Conservation (phyloP, 257 asterid species). For the Schizonepeta tenuifolia region DNA sequence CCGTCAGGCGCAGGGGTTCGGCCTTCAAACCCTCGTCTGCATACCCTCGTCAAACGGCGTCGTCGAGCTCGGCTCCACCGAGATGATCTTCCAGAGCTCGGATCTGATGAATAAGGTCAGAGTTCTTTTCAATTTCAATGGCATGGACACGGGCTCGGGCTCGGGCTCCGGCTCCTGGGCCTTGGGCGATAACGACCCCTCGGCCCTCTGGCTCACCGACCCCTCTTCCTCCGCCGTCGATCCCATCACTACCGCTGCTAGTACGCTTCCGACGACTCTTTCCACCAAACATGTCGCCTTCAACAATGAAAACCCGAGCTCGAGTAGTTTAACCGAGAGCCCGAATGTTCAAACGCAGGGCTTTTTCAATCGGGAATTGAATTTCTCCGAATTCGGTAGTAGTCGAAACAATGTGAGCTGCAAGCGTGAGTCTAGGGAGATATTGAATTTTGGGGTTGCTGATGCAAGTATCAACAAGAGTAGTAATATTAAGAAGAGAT, state of each 20-base stretch:
- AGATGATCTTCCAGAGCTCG: slow-evolving; percentile 61
- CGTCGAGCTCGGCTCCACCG: slow-evolving; percentile 89
- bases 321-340: slow-evolving; percentile 49
- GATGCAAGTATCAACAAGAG: neutral
- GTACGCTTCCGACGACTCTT: slow-evolving; percentile 37
- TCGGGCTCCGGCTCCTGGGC: slow-evolving; percentile 66
- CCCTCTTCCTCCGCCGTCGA: slow-evolving; percentile 50
- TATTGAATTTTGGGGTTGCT: slow-evolving; percentile 51
- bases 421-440: slow-evolving; percentile 66
- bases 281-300: slow-evolving; percentile 41
- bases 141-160: slow-evolving; percentile 51
- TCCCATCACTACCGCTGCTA: slow-evolving; percentile 33
- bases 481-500: slow-evolving; percentile 38
- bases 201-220: slow-evolving; percentile 68
- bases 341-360: slow-evolving; percentile 50
- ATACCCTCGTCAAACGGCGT: slow-evolving; percentile 79
- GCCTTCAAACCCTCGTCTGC: slow-evolving; percentile 77
- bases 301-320: slow-evolving; percentile 50
- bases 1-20: slow-evolving; percentile 66
- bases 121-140: slow-evolving; percentile 62
- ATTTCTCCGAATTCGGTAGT: slow-evolving; percentile 54
- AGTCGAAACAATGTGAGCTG: slow-evolving; percentile 35
- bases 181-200: slow-evolving; percentile 59
- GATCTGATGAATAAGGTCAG: slow-evolving; percentile 83
- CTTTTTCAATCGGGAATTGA: slow-evolving; percentile 47